Evolutionary conservation across 78 protist genomes (phyloP), one percentile per base, ranked within the genome.

Genomic region (Reticulomyxa filosa): DNA sequence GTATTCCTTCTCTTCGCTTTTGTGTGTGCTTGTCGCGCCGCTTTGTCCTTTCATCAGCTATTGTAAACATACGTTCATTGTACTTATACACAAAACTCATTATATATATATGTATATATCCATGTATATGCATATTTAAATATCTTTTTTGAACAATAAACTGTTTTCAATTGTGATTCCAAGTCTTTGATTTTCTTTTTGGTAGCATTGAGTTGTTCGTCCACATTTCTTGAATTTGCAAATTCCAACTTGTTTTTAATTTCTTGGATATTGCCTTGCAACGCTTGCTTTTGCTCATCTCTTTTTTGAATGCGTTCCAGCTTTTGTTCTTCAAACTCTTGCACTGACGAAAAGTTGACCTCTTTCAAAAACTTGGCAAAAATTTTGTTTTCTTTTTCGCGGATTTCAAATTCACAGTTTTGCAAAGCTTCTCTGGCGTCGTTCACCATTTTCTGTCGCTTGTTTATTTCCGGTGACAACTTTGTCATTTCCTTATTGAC

Each of bases 281-380:
- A 7, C 2, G 2, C 50, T 3, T 22, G 4, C 2, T 4, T 25
- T 32, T 38, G 29, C 17, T 29, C 56, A 5, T 66, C 70, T 30
- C 52, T 25, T 46, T 46, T 61, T 0, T 55, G 34, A 55, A 55
- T 29, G 39, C 30, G 26, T 10, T 8, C 10, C 59, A 32, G n/a
- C n/a, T n/a, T n/a, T n/a, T n/a, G n/a, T 27, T 69, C 82, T 69
- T 83, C 92, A 53, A 73, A 80, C 42, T 76, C 87, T 35, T 76
- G 69, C 32, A 83, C 77, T 27, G 72, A 69, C 23, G 7, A 46
- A 0, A 86, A 33, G 46, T 83, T 83, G 17, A 81, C 38, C 27
- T 26, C 10, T 6, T 3, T 10, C 30, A 76, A 53, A 36, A 86
- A 79, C 5, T 8, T 78, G 26, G 64, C 57, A 29, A 83, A 78